phyloP scores from a whole-genome alignment of 306 rosid genomes.

The Echinosophora koreensis region DNA sequence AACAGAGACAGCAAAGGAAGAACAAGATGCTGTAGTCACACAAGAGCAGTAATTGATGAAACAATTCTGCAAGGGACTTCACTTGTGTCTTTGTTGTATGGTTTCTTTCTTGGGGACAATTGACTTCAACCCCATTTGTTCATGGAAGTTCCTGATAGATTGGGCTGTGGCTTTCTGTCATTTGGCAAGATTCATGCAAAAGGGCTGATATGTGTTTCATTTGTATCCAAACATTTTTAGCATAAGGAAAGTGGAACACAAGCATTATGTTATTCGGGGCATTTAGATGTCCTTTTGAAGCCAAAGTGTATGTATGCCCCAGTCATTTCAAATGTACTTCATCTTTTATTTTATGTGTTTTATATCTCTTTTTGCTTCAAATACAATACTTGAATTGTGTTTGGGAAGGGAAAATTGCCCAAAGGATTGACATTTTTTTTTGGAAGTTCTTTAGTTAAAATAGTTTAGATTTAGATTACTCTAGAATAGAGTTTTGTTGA shows the following conservation, averaged over 20 bases:
- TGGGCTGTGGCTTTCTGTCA: background rate
- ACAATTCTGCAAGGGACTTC: background rate
- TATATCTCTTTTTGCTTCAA: background rate
- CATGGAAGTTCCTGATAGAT: background rate
- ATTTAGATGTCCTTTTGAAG: background rate
- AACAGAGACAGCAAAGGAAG: constrained; percentile 12
- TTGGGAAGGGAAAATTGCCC: background rate
- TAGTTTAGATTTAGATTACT: too few species aligned
- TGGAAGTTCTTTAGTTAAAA: too few species aligned
- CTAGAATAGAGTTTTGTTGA: too few species aligned
- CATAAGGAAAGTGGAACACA: background rate
- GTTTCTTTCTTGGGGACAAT: background rate
- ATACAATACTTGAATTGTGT: background rate
- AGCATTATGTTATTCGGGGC: constrained; percentile 6
- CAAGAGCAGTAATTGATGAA: constrained; percentile 36
- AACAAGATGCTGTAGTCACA: constrained; percentile 27
- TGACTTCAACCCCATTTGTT: constrained; percentile 1
- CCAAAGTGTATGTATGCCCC: background rate
- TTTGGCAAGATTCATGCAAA: constrained; percentile 9
- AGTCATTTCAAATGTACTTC: background rate
- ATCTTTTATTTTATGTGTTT: background rate
- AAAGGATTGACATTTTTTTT: too few species aligned
- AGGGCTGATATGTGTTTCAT: background rate
- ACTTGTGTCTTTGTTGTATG: constrained; percentile 6
- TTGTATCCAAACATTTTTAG: background rate